These are phyloP conservation scores for Conticribra guillardii DNA, from an alignment of 108 stramenopile genomes.

Conservation along the genomic window DNA sequence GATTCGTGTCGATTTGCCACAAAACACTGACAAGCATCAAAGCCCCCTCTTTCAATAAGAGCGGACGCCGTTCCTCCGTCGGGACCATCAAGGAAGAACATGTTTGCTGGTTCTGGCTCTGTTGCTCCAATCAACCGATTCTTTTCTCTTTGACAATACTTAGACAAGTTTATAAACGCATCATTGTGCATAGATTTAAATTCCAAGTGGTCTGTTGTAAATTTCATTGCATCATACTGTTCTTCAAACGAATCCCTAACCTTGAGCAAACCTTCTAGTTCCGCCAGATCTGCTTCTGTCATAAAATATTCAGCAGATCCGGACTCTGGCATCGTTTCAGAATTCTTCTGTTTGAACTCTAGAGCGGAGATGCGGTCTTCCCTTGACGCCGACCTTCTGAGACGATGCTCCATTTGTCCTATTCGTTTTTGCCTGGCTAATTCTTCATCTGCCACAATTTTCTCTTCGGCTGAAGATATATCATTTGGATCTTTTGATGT, in stretches of 20 bases:
- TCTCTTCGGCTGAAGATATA: too few species aligned
- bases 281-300: conserved; percentile 28
- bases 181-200: conserved; percentile 57
- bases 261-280: conserved; percentile 43
- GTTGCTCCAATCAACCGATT: too few species aligned
- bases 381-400: too few species aligned
- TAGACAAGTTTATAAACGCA: conserved; percentile 34
- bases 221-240: conserved; percentile 43
- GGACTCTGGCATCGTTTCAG: too few species aligned
- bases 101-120: too few species aligned
- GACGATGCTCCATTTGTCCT: too few species aligned
- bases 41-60: conserved; percentile 21
- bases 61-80: conserved; percentile 41
- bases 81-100: conserved; percentile 60
- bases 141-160: conserved; percentile 44
- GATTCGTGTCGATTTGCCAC: conserved; percentile 60
- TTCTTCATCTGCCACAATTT: too few species aligned
- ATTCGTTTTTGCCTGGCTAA: too few species aligned
- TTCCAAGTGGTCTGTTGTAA: conserved; percentile 44
- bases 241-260: conserved; percentile 44
- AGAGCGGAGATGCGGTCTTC: too few species aligned
- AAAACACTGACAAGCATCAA: conserved; percentile 37
- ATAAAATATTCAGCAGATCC: too few species aligned
- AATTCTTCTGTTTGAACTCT: too few species aligned
- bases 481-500: too few species aligned